Evolutionary conservation across 1,139 yeast genomes (phyloP), one percentile per base, ranked within the genome.

Genomic region (Nadsonia commutata): DNA sequence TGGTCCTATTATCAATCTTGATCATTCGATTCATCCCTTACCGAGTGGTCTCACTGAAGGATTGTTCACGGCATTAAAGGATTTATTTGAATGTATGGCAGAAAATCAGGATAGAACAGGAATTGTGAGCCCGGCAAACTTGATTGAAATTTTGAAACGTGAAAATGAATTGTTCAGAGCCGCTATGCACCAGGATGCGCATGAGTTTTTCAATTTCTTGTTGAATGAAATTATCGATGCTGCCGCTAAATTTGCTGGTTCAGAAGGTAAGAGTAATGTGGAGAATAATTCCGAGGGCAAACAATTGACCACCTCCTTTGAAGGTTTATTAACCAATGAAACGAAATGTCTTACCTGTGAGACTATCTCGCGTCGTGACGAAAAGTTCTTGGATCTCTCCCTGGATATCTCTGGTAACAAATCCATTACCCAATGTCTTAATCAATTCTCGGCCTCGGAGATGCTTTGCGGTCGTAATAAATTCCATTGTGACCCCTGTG

Each of bases 161-260:
- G 86, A 84, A 54, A 90, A 90, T 58, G 82, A 78, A 52, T 66
- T 90, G 52, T 90, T 90, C 59, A 70, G 95, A 49, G 82, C 86
- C 48, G 78, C 82, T 43, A 86, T 88, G 95, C 98, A 90, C 60
- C 98, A 90, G 58, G 98, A 90, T 66, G 96, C 98, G 2, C 98
- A 90, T 62, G 98, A 90, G 60, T 90, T 90, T 60, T 72, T 86
- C 57, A 88, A 88, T 59, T 88, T 84, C 56, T 62, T 88, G 51
- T 68, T 90, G 43, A 90, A 90, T 60, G 83, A 79, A 51, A 74
- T 84, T 23, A 76, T 86, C 46, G 98, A 90, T 51, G 70, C 74
- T 33, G 62, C 83, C 27, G 77, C 74, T 45, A 58, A 38, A 19
- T 52, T 43, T 48, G 37, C 48, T 21, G 23, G 46, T 8, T 36